Evolutionary conservation across 495 filamentous ascomycete species (phyloP).

Genomic region (Penicillium fimorum): DNA sequence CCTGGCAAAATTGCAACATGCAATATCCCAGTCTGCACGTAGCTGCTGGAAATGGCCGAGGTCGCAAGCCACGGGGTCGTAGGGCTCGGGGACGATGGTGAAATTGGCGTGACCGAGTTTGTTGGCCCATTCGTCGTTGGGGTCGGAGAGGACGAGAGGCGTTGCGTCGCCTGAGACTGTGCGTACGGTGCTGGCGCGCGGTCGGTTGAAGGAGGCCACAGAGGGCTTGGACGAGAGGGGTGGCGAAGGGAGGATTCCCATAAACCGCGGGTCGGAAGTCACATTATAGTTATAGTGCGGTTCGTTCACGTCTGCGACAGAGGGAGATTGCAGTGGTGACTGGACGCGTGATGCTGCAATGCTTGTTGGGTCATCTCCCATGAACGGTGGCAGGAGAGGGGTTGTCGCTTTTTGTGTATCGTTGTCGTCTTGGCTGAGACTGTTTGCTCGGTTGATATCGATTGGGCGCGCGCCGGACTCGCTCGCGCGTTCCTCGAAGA

Average conservation of each 20-base stretch:
- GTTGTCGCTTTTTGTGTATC: constrained; percentile 65
- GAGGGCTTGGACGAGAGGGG: constrained; percentile 80
- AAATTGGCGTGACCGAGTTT: constrained; percentile 90
- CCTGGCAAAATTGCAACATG: constrained; percentile 76
- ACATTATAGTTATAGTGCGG: constrained; percentile 30
- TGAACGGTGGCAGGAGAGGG: constrained; percentile 76
- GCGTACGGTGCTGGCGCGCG: constrained; percentile 44
- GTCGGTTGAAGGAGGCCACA: constrained; percentile 66
- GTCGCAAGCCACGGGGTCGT: constrained; percentile 60
- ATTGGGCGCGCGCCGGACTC: constrained; percentile 48
- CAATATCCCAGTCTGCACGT: constrained; percentile 75
- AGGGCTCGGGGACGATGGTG: constrained; percentile 80
- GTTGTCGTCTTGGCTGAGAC: constrained; percentile 53
- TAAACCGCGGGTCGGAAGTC: constrained; percentile 46
- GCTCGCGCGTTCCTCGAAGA: constrained; percentile 59
- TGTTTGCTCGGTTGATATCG: constrained; percentile 58
- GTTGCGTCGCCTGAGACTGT: constrained; percentile 56
- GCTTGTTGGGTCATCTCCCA: constrained; percentile 54
- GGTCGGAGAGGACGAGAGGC: constrained; percentile 59
- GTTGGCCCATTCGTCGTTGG: constrained; percentile 75
- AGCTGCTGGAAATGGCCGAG: constrained; percentile 63
- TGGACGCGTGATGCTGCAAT: constrained; percentile 48
- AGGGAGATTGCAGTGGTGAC: constrained; percentile 82
- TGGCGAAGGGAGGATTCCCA: constrained; percentile 63
- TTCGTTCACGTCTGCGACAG: constrained; percentile 52